Evolutionary conservation across 2,329 filamentous ascomycete species (phyloP), one percentile per base, ranked within the genome.

Genomic region (Elsinoe australis): DNA sequence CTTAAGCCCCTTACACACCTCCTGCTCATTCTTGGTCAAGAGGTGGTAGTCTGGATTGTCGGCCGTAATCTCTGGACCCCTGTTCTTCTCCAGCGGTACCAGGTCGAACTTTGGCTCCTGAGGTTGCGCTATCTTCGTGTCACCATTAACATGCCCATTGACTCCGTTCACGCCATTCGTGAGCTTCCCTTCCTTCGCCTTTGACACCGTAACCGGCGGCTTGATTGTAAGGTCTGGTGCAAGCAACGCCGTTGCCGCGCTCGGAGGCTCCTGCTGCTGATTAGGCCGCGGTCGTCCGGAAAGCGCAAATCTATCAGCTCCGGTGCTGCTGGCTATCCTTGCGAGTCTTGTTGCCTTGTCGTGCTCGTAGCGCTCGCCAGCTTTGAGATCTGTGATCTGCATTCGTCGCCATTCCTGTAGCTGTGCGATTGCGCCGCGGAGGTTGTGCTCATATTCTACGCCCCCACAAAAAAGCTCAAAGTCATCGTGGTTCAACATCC

Each of bases 401-500:
- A 87, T 79, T 38, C 78, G 78, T 24, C 92, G 81, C 92, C 92
- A 98, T 60, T 96, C 92, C 61, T 96, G 90, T 2, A 98, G 72
- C 63, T 96, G 90, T 0, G 76, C 55, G 51, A 98, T 95, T 29
- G 92, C 92, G 60, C 94, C 82, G 2, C 92, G 81, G 14, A 98
- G 71, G 56, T 95, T 94, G 54, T 92, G 79, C 66, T 98, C 92
- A 58, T 94, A 89, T 38, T 94, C 78, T 0, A 98, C 71, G 1
- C 88, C 89, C 52, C 87, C 82, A 56, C 83, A 85, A 56, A 96
- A 82, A 8, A 82, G 79, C 54, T 94, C 85, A 59, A 94, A 96
- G 64, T 98, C 92, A 38, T 83, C 75, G 57, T 84, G 83, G 59
- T 90, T 94, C 90, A 96, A 95, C 79, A 96, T 94, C 33, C 90